A percentile compares a stretch with the other conserved stretches of the same genome.
Evolutionary conservation across 495 filamentous ascomycete species (phyloP).

Genomic region (Sporormia fimetaria): DNA sequence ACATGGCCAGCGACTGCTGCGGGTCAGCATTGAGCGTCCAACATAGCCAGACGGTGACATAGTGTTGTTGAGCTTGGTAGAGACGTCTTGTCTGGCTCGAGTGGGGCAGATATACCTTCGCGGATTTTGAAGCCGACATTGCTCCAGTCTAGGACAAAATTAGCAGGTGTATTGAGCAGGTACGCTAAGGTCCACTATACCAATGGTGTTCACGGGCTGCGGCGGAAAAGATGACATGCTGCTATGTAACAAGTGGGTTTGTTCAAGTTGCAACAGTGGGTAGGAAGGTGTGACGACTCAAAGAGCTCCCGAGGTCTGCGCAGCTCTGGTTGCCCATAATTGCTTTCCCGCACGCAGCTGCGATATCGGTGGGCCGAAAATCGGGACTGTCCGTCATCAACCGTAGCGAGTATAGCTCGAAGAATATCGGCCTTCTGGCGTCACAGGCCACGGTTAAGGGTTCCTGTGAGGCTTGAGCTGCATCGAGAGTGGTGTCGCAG

Average conservation of each 20-base stretch:
- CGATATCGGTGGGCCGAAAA: constrained; percentile 12
- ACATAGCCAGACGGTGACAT: background rate
- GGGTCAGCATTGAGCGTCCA: constrained; percentile 7
- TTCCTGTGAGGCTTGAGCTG: no score
- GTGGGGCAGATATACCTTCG: constrained; percentile 48
- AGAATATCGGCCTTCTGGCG: no score
- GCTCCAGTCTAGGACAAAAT: constrained; percentile 55
- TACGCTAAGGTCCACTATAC: constrained; percentile 28
- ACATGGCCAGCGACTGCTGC: constrained; percentile 61
- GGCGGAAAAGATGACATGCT: constrained; percentile 52
- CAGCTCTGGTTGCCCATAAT: background rate
- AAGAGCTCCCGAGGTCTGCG: no score
- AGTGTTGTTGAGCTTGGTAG: background rate
- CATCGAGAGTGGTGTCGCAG: no score
- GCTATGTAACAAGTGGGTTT: no score
- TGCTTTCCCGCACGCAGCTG: background rate
- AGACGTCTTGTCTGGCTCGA: background rate
- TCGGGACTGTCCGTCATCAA: constrained; percentile 6
- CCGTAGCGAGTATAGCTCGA: no score
- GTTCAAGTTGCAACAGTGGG: no score
- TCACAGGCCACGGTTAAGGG: no score
- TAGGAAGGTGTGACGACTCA: no score
- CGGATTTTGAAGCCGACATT: constrained; percentile 84
- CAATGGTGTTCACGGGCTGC: constrained; percentile 66
- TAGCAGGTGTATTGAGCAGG: constrained; percentile 1